Percentiles rank a stretch among this genome's conserved stretches.
These are phyloP conservation scores for Podospora fimiseda DNA, from an alignment of 495 filamentous ascomycete genomes.

Conservation along the genomic window DNA sequence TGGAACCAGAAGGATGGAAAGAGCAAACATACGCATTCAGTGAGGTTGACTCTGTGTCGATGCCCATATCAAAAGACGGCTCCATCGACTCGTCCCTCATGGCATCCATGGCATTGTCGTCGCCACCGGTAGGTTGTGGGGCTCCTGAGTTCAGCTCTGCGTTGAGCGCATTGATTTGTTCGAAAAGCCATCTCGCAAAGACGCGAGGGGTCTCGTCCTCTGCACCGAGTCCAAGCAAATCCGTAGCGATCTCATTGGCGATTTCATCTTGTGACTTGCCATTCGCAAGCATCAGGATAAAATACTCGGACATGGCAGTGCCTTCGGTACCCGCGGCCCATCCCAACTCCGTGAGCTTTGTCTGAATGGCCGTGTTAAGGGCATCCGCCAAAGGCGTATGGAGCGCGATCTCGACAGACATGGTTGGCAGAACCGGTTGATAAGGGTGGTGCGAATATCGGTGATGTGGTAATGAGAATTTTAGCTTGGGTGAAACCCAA, in stretches of 20 bases:
- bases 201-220: conserved; percentile 76
- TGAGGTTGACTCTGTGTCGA: conserved; percentile 49
- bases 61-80: conserved; percentile 53
- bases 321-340: conserved; percentile 81
- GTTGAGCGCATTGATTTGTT: conserved; percentile 65
- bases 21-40: conserved; percentile 58
- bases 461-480: neutral
- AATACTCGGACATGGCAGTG: conserved; percentile 85
- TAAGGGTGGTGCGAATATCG: neutral
- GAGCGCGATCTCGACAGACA: conserved; percentile 67
- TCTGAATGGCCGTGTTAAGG: conserved; percentile 71
- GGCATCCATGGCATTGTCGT: conserved; percentile 10
- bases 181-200: conserved; percentile 88
- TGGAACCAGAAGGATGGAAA: neutral
- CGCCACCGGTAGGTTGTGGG: conserved; percentile 16
- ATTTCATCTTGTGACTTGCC: conserved; percentile 87
- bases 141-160: conserved; percentile 50
- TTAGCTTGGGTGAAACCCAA: neutral
- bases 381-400: conserved; percentile 76
- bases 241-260: conserved; percentile 78
- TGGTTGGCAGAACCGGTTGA: conserved; percentile 26
- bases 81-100: conserved; percentile 25
- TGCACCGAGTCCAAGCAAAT: conserved; percentile 74
- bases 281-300: conserved; percentile 93
- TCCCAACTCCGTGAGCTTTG: conserved; percentile 91